These are phyloP conservation scores for Auriculariales sp. DNA, from an alignment of 768 basidiomycete species.

Conservation along the genomic window DNA sequence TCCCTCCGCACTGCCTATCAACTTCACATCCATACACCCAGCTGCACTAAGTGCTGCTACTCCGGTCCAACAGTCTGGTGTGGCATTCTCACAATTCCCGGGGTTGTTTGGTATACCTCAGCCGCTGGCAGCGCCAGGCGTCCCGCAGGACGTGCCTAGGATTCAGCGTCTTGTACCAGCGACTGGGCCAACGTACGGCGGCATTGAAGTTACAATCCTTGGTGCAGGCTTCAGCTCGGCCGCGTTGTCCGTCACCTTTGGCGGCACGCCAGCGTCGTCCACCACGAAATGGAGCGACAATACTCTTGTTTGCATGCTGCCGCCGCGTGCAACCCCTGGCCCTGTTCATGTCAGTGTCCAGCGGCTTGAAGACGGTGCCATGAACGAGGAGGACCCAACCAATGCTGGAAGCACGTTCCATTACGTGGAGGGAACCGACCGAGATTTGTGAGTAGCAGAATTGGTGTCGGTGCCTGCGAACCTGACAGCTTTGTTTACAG, in stretches of 20 bases:
- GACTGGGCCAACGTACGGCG: slow-evolving; percentile 77
- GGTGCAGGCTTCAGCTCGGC: slow-evolving; percentile 77
- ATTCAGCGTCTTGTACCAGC: slow-evolving; percentile 80
- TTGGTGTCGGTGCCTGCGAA: slow-evolving; percentile 6
- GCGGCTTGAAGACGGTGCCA: slow-evolving; percentile 39
- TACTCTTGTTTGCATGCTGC: slow-evolving; percentile 81
- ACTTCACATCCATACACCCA: neutral
- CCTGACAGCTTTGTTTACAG: slow-evolving; percentile 23
- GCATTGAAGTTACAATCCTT: slow-evolving; percentile 86
- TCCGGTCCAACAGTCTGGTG: neutral
- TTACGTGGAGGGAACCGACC: slow-evolving; percentile 81
- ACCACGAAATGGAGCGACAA: slow-evolving; percentile 89
- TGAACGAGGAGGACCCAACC: slow-evolving; percentile 30
- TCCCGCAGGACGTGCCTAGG: slow-evolving; percentile 29
- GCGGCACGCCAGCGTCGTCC: slow-evolving; percentile 63
- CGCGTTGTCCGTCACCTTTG: slow-evolving; percentile 71
- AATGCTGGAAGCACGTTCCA: slow-evolving; percentile 59
- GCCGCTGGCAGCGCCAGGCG: slow-evolving; percentile 1
- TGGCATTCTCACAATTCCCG: slow-evolving; percentile 22
- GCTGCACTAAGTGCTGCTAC: neutral
- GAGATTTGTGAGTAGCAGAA: slow-evolving; percentile 53
- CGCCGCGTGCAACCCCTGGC: slow-evolving; percentile 68
- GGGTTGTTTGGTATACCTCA: slow-evolving; percentile 3
- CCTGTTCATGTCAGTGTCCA: slow-evolving; percentile 85
- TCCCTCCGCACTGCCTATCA: neutral